A percentile compares a stretch with the other conserved stretches of the same genome.
phyloP scores from a whole-genome alignment of 1,139 yeast species.

The Pichia sp. region DNA sequence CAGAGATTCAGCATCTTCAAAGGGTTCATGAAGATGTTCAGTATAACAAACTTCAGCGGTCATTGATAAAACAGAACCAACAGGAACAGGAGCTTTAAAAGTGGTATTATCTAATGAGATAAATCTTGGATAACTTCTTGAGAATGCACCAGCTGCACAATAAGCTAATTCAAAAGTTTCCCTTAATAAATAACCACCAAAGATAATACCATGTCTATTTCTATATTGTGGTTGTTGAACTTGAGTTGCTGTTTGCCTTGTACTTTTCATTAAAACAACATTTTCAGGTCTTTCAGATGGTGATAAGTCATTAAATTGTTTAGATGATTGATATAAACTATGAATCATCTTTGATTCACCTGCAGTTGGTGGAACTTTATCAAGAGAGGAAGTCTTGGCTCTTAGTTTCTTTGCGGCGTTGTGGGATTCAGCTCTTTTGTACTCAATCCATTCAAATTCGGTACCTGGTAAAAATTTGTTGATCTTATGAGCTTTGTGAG shows the following conservation, averaged over 20 bases:
- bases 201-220: constrained; percentile 89
- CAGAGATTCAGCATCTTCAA: constrained; percentile 32
- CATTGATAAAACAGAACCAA: constrained; percentile 80
- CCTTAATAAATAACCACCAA: constrained; percentile 87
- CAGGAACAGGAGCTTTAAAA: constrained; percentile 91
- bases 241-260: constrained; percentile 63
- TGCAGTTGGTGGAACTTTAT: constrained; percentile 63
- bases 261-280: constrained; percentile 61
- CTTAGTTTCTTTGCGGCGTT: constrained; percentile 76
- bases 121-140: constrained; percentile 78
- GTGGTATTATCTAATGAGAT: constrained; percentile 87
- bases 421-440: constrained; percentile 82
- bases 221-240: constrained; percentile 96
- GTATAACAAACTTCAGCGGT: constrained; percentile 80
- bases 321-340: constrained; percentile 64
- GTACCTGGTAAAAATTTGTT: constrained; percentile 70
- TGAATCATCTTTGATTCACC: constrained; percentile 70
- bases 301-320: constrained; percentile 25
- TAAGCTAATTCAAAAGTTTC: constrained; percentile 91
- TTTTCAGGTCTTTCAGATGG: constrained; percentile 35
- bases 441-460: constrained; percentile 74
- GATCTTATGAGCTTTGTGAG: constrained; percentile 81
- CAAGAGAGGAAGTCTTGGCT: constrained; percentile 54
- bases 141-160: constrained; percentile 83
- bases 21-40: constrained; percentile 52